Conservation (phyloP, 208 protist genomes). For the Trypanosoma cruzi region DNA sequence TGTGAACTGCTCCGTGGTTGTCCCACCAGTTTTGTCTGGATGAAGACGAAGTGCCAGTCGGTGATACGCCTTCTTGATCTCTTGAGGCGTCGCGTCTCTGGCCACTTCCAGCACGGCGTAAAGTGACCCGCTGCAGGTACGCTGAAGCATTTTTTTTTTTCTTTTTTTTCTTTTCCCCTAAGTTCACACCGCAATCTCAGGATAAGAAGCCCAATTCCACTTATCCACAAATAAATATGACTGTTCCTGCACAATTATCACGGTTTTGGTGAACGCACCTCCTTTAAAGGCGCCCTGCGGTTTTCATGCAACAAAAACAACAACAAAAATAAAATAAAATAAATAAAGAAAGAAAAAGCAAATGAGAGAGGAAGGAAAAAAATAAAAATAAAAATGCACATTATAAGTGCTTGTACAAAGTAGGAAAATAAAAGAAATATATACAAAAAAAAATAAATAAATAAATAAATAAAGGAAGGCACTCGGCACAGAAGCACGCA, state of each 20-base stretch:
- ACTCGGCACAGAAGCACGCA: background rate
- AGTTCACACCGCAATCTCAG: background rate
- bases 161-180: too few relatives aligned
- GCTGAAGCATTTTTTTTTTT: slow-evolving; percentile 22
- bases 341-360: slow-evolving; percentile 12
- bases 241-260: background rate
- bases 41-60: slow-evolving; percentile 24
- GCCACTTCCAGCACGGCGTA: slow-evolving; percentile 20
- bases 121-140: slow-evolving; percentile 26
- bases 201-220: background rate
- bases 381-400: too few relatives aligned
- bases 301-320: background rate
- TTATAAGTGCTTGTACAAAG: too few relatives aligned
- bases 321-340: slow-evolving; percentile 15
- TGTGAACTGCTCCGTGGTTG: slow-evolving; percentile 27
- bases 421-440: too few relatives aligned
- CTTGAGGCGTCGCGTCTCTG: slow-evolving; percentile 15
- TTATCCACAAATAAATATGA: background rate
- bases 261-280: background rate
- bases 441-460: too few relatives aligned
- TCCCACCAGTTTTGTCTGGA: slow-evolving; percentile 29
- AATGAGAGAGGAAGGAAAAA: too few relatives aligned
- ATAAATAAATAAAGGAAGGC: too few relatives aligned
- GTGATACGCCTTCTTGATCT: slow-evolving; percentile 27
- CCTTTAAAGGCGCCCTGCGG: background rate